Evolutionary conservation across 2,329 filamentous ascomycete species (phyloP), one percentile per base, ranked within the genome.

Genomic region (Emericellopsis atlantica): DNA sequence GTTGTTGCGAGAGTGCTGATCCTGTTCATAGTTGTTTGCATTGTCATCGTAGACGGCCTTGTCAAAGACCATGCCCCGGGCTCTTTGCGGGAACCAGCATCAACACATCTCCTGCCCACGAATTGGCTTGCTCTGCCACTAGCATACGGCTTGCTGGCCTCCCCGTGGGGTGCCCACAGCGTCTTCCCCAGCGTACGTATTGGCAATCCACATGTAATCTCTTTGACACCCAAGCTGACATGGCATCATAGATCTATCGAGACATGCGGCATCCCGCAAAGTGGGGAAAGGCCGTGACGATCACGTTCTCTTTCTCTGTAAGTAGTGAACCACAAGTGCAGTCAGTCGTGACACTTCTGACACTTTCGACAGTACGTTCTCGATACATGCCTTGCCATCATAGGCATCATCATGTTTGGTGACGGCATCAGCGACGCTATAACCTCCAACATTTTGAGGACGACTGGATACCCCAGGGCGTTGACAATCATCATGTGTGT

Each of bases 401-500:
- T 84, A 10, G 90, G 92, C 32, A 74, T 92, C 43, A 71, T 95
- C 48, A 96, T 98, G 90, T 98, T 95, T 58, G 90, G 90, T 45
- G 84, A 94, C 49, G 72, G 67, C n/a, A 85, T 95, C 41, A 74
- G 73, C 43, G 89, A 95, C 47, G 87, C 93, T 58, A 81, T 96
- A 56, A 95, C 92, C 0, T 82, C 83, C 53, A 96, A 95, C 61
- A 81, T 98, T 45, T 75, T 96, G 48, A 68, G 73, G 40, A 82
- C 78, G 1, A 61, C 71, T 6, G 81, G 81, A 41, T 95, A 94
- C 55, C 86, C 90, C 1, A 65, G 74, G 11, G 70, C 67, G 1
- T 61, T 94, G 33, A 86, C 79, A n/a, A 63, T 90, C 37, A 67
- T 90, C 49, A 83, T 95, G 58, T 87, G 87, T 48, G 67, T 85